phyloP scores from a whole-genome alignment of 768 basidiomycete species.

The Rhodotorula babjevae region DNA sequence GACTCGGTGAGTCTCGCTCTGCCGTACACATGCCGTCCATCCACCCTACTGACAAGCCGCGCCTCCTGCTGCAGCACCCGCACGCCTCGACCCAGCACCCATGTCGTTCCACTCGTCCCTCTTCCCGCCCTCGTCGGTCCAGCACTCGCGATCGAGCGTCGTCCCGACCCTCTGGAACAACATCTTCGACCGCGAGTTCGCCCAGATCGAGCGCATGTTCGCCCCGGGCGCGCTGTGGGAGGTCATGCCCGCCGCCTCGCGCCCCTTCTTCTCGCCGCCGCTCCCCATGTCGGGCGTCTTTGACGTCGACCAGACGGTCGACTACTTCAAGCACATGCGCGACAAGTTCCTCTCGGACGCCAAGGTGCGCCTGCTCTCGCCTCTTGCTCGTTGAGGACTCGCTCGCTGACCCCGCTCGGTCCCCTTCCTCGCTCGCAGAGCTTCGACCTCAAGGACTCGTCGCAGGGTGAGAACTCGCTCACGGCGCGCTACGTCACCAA shows the following conservation, averaged over 20 bases:
- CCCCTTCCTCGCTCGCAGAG: neutral
- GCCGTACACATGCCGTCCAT: too few species aligned
- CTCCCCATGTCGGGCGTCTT: neutral
- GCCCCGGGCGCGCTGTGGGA: neutral
- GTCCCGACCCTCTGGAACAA: neutral
- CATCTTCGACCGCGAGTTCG: conserved; percentile 1
- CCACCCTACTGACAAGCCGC: too few species aligned
- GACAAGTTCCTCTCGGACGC: conserved; percentile 1
- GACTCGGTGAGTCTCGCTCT: too few species aligned
- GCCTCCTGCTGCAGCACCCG: too few species aligned
- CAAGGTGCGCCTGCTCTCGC: neutral
- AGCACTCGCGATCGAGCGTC: neutral
- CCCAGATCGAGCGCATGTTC: neutral
- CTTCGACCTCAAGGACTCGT: neutral
- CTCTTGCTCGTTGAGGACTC: neutral
- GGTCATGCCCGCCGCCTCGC: neutral
- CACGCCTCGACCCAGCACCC: neutral
- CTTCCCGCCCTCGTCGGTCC: neutral
- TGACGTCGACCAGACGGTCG: neutral
- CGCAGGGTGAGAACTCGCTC: conserved; percentile 1
- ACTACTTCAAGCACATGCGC: neutral
- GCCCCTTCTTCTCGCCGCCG: conserved; percentile 1
- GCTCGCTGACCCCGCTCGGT: neutral
- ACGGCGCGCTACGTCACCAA: neutral
- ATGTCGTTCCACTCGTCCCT: too few species aligned